Evolutionary conservation across 2,329 filamentous ascomycete genomes (phyloP).

Genomic region (Penicillium frequentans): DNA sequence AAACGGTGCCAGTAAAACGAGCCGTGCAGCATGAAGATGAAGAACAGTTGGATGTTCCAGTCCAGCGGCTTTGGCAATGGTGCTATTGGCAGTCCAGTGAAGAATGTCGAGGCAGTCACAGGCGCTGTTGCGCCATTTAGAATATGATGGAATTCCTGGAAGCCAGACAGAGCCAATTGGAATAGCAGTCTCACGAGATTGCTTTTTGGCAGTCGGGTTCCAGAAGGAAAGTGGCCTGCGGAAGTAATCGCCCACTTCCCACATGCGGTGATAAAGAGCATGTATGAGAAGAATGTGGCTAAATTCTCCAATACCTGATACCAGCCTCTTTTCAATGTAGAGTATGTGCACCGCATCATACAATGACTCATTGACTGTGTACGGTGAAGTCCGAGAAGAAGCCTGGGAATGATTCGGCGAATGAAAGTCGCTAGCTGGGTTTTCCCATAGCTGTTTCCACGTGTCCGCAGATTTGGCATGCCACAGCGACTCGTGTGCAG

Average conservation of each 20-base stretch:
- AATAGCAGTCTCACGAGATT: constrained; percentile 35
- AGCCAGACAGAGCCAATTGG: constrained; percentile 45
- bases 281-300: constrained; percentile 52
- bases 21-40: constrained; percentile 56
- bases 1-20: constrained; percentile 54
- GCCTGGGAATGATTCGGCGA: neutral
- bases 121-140: constrained; percentile 47
- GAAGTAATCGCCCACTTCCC: constrained; percentile 50
- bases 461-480: constrained; percentile 33
- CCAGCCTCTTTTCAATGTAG: constrained; percentile 52
- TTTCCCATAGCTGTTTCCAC: constrained; percentile 33
- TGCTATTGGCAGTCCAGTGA: constrained; percentile 59
- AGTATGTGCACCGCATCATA: constrained; percentile 46
- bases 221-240: constrained; percentile 48
- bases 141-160: constrained; percentile 48
- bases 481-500: constrained; percentile 45
- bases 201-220: constrained; percentile 45
- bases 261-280: constrained; percentile 51
- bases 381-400: neutral
- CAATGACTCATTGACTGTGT: constrained; percentile 35
- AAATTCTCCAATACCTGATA: constrained; percentile 49
- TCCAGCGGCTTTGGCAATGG: constrained; percentile 50
- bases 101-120: constrained; percentile 55
- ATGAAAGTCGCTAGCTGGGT: constrained; percentile 19
- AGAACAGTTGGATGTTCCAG: constrained; percentile 57